phyloP scores from a whole-genome alignment of 139 green algal species.

The Haematococcus lacustris region DNA sequence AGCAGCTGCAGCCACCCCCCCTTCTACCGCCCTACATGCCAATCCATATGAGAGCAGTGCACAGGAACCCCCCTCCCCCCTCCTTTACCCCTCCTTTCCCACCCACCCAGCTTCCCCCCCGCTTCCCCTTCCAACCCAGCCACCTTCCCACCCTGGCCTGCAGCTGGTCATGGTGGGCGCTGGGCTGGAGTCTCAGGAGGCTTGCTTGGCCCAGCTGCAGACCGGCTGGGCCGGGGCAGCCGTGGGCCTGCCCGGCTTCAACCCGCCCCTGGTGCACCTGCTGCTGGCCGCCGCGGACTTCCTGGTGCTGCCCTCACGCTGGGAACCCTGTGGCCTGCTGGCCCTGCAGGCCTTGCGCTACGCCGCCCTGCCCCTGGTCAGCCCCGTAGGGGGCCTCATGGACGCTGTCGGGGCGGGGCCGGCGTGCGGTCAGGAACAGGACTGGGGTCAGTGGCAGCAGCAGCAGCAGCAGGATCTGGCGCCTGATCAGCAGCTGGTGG shows the following conservation, averaged over 20 bases:
- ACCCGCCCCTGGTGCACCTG: constrained; percentile 64
- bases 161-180: constrained; percentile 13
- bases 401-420: constrained; percentile 43
- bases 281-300: constrained; percentile 69
- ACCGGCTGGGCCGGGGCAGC: constrained; percentile 50
- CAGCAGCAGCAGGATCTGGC: not conserved
- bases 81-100: too few relatives aligned
- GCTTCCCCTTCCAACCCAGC: too few relatives aligned
- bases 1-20: too few relatives aligned
- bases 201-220: constrained; percentile 37
- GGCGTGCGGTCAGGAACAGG: not conserved
- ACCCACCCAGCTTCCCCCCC: too few relatives aligned
- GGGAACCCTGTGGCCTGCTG: constrained; percentile 83
- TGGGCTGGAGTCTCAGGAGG: constrained; percentile 58
- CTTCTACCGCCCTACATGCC: too few relatives aligned
- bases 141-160: not conserved
- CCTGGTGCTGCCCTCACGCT: constrained; percentile 68
- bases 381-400: constrained; percentile 57
- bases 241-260: constrained; percentile 46
- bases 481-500: not conserved
- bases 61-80: too few relatives aligned
- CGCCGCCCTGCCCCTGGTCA: constrained; percentile 65
- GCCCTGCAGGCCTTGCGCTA: constrained; percentile 64
- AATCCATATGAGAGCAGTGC: too few relatives aligned
- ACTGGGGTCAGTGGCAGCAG: not conserved